A percentile compares a stretch with the other conserved stretches of the same genome.
phyloP scores from a whole-genome alignment of 768 basidiomycete species.

The Lactifluus echinatus region DNA sequence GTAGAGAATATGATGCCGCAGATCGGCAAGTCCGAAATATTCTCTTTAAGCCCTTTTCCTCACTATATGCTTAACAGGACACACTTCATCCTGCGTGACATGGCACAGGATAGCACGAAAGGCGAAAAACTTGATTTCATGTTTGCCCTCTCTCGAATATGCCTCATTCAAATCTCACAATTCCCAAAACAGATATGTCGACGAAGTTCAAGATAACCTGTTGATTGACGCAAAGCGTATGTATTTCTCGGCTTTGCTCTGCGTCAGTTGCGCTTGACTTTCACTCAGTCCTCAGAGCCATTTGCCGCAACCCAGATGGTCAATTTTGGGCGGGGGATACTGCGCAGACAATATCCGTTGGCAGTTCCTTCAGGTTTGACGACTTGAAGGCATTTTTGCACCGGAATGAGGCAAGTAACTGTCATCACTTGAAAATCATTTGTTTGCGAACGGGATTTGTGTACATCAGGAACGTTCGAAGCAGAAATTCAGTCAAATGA shows the following conservation, averaged over 20 bases:
- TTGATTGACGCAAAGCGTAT: slow-evolving; percentile 53
- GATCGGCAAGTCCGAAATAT: slow-evolving; percentile 40
- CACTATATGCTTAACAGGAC: background rate
- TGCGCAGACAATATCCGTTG: slow-evolving; percentile 64
- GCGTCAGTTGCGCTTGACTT: background rate
- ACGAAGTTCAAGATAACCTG: slow-evolving; percentile 61
- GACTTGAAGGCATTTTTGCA: slow-evolving; percentile 60
- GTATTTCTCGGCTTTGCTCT: slow-evolving; percentile 15
- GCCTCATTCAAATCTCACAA: background rate
- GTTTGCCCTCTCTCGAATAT: background rate
- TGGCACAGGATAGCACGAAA: slow-evolving; percentile 3
- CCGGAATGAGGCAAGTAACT: slow-evolving; percentile 42
- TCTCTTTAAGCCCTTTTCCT: background rate
- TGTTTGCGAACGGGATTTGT: background rate
- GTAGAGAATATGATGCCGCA: slow-evolving; percentile 46
- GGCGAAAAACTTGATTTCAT: slow-evolving; percentile 10
- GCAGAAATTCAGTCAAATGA: background rate
- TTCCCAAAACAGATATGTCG: slow-evolving; percentile 46
- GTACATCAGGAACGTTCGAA: background rate
- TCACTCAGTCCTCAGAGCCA: slow-evolving; percentile 43
- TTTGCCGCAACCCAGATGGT: slow-evolving; percentile 56
- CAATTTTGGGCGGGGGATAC: slow-evolving; percentile 79
- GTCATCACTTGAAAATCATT: background rate
- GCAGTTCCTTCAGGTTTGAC: slow-evolving; percentile 61
- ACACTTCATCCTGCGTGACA: slow-evolving; percentile 6